Evolutionary conservation across 192 early-diverging fungal genomes (phyloP).

Genomic region (Borealophlyctis nickersoniae): DNA sequence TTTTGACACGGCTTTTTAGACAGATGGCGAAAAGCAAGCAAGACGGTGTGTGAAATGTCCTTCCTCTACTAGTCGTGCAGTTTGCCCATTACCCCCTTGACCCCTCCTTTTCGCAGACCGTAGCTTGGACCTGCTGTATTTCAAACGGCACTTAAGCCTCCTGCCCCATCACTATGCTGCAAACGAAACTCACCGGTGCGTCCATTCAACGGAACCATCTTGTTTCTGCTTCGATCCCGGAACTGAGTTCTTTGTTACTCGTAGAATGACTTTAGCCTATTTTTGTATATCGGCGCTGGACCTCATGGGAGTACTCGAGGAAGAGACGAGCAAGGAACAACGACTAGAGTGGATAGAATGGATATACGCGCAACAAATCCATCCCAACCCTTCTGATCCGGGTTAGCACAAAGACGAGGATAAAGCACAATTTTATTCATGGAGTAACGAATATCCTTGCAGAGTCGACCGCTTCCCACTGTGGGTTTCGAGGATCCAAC

Average conservation of each 20-base stretch:
- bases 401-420: conserved; percentile 4
- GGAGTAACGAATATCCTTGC: not conserved
- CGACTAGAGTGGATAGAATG: conserved; percentile 81
- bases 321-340: conserved; percentile 47
- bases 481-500: conserved; percentile 71
- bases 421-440: conserved; percentile 10
- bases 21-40: no score
- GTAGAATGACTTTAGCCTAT: conserved; percentile 83
- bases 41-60: no score
- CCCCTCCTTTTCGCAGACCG: no score
- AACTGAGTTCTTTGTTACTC: not conserved
- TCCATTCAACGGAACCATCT: no score
- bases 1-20: no score
- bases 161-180: conserved; percentile 69
- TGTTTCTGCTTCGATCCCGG: not conserved
- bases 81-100: no score
- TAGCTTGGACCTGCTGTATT: conserved; percentile 62
- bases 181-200: conserved; percentile 70
- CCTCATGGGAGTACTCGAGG: conserved; percentile 68
- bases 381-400: conserved; percentile 36
- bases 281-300: conserved; percentile 81
- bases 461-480: conserved; percentile 38
- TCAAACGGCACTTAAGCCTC: conserved; percentile 63
- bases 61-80: no score
- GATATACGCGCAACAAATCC: conserved; percentile 91